Base-by-base conservation (phyloP, 2,329 filamentous ascomycete species). In the Diaporthe citriasiana region DNA sequence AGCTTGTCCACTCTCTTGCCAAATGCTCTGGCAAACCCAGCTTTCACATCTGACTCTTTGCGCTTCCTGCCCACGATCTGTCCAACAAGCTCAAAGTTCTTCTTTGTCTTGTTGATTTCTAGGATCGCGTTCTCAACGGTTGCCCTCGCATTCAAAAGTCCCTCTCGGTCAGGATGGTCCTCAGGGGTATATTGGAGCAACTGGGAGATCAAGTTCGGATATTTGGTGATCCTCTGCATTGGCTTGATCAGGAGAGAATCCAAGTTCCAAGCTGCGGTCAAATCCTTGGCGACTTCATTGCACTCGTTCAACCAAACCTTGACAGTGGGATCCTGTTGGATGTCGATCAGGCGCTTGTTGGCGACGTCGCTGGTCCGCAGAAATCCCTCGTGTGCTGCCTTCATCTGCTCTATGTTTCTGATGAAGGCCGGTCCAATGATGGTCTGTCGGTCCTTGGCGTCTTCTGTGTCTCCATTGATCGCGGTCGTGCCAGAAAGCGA, bases 171-270 rank as follows among this genome's bases (percentile, higher is more conserved):
- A 0, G 96, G 95, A 80, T 99, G 97, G 76, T 95, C 92, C 13
- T 88, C 83, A 0, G 94, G 93, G 0, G 96, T 98, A 73, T 93
- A 90, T 76, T 95, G 92, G 33, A 97, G 87, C 15, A 99, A 87
- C 73, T 95, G 92, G 45, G 92, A 91, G 57, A 99, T 90, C 53
- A 99, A 87, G 59, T 98, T 92, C 4, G 95, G 95, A 80, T 98
- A 99, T 80, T 98, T 98, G 45, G 96, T 92, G 76, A 98, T 93
- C 63, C 97, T 91, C 83, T 99, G 97, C 82, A 97, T 95, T 1
- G 97, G 97, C 83, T 99, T 99, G 80, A 99, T 96, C 27, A 99
- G 89, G n/a, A 99, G 87, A 0, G 97, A 97, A 82, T 98, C 95
- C 75, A 99, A 84, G 82, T 97, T 94, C 97, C 97, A 99, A 0